Conservation (phyloP, 75 land plant genomes). For the Selaginella tamariscina region DNA sequence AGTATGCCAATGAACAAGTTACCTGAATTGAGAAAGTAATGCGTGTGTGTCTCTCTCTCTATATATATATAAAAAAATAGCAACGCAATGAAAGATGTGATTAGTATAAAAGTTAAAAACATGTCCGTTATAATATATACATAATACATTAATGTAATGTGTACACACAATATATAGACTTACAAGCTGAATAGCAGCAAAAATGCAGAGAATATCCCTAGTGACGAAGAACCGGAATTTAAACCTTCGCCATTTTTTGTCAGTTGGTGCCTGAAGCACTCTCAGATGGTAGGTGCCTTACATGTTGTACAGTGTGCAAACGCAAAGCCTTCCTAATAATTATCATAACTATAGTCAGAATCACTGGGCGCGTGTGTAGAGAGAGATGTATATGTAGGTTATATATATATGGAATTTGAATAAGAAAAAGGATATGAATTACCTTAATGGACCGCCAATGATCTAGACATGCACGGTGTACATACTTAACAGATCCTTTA, state of each 20-base stretch:
- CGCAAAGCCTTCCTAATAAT: conserved; percentile 77
- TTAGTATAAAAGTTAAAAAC: too few relatives aligned
- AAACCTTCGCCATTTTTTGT: conserved; percentile 86
- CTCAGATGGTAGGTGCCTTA: conserved; percentile 86
- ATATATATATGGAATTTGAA: conserved; percentile 4
- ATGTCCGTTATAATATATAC: too few relatives aligned
- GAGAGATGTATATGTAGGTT: neutral
- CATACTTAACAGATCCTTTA: conserved; percentile 88
- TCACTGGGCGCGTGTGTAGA: neutral
- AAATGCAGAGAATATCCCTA: conserved; percentile 78
- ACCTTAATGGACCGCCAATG: conserved; percentile 91
- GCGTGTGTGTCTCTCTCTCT: too few relatives aligned
- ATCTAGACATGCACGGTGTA: conserved; percentile 86
- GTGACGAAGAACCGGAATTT: conserved; percentile 96
- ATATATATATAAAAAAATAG: too few relatives aligned
- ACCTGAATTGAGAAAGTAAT: too few relatives aligned
- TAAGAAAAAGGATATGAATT: neutral
- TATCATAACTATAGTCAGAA: conserved; percentile 1
- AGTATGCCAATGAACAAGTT: conserved; percentile 55
- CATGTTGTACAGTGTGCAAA: conserved; percentile 95
- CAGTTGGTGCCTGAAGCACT: conserved; percentile 66
- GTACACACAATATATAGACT: too few relatives aligned
- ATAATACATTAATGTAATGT: too few relatives aligned
- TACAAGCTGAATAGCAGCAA: conserved; percentile 77
- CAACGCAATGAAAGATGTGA: too few relatives aligned